Evolutionary conservation across 768 basidiomycete genomes (phyloP), one percentile per base, ranked within the genome.

Genomic region (Naematelia aurantialba): DNA sequence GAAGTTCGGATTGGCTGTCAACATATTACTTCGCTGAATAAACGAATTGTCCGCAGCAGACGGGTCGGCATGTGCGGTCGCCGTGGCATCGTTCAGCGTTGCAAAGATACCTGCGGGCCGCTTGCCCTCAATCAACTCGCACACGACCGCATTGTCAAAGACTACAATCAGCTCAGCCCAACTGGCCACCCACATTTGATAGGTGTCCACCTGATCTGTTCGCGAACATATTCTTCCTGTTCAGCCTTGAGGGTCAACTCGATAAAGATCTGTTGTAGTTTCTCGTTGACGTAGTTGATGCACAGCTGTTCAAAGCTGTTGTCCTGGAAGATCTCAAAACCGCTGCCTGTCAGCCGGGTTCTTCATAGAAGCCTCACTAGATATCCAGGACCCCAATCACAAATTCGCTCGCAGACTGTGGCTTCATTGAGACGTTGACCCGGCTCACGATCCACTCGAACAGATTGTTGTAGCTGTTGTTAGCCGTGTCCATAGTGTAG

Each of bases 211-310:
- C 97, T 90, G 80, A 99, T 99, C 78, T 94, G 88, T 78, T 99
- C 96, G 57, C 89, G 84, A 26, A 97, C 91, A 72, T 99, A 99
- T 79, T 99, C 96, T 75, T 99, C 96, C 77, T 99, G 96, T 74
- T 99, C 96, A 17, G 94, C 92, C 82, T 99, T 99, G 73, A 99
- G 82, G 0, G 96, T 99, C 51, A 99, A 82, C 77, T 99, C 93
- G 70, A 99, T 99, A 80, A 99, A 99, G 72, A 98, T 99, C 75
- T 94, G 94, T 70, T 99, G 94, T 24, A 99, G 83, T 79, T 99
- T 99, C 79, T 99, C 96, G 82, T 99, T 99, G 80, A 98, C 96
- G 70, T 99, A 99, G 81, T 99, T 99, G 83, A 99, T 99, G 80
- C 96, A 99, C 19, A 99, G 85, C 78, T 99, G 92, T 56, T 76